A percentile compares a stretch with the other conserved stretches of the same genome.
These are phyloP conservation scores for Ganoderma sp. DNA, from an alignment of 1,284 basidiomycete species.

Conservation along the genomic window DNA sequence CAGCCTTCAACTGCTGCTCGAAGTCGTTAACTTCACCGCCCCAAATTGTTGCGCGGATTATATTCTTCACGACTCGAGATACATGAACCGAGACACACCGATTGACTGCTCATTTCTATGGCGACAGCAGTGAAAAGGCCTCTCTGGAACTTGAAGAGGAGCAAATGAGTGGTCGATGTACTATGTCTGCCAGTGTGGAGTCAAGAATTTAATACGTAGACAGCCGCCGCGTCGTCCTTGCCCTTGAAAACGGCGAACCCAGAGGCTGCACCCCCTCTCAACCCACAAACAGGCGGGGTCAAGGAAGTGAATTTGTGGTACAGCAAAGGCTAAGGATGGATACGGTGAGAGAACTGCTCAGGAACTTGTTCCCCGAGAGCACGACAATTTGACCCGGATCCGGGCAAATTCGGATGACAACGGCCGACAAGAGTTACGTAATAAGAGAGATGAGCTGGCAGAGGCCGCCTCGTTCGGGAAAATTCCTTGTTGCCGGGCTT, in stretches of 20 bases:
- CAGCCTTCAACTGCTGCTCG: too few species aligned
- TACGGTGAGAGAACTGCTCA: background rate
- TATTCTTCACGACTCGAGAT: too few species aligned
- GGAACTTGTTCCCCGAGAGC: background rate
- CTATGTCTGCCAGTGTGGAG: too few species aligned
- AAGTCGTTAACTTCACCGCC: too few species aligned
- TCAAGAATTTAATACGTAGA: too few species aligned
- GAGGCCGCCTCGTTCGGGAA: constrained; percentile 29
- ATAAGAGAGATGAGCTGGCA: background rate
- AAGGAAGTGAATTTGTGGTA: background rate
- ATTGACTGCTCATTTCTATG: too few species aligned
- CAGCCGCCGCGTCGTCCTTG: background rate
- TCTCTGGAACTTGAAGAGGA: too few species aligned
- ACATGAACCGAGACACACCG: too few species aligned
- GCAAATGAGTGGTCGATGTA: too few species aligned
- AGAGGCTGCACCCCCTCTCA: background rate
- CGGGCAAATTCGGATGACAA: constrained; percentile 1
- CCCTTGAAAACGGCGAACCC: background rate
- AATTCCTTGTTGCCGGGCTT: constrained; percentile 31
- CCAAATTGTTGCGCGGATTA: too few species aligned
- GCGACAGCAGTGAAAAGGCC: too few species aligned
- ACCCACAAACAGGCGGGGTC: too few species aligned
- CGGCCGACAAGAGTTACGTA: background rate
- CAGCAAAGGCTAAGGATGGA: background rate
- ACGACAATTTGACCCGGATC: background rate